Evolutionary conservation across 2,329 filamentous ascomycete species (phyloP).

Genomic region (Purpureocillium takamizusanense): DNA sequence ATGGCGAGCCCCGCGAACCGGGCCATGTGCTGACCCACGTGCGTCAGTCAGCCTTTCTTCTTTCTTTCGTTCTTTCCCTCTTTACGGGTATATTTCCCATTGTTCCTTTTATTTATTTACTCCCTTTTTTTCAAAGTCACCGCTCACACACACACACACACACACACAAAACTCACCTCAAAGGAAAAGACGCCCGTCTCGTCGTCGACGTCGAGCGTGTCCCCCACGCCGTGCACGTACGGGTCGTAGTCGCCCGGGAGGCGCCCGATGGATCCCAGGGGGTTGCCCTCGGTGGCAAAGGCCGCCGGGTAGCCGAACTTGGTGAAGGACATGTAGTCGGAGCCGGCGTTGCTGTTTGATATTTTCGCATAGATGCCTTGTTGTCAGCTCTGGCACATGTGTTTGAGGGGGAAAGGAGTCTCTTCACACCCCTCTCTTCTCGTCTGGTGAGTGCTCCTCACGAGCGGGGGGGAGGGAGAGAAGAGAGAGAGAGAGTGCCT

Average conservation of each 20-base stretch:
- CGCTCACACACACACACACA: too few species aligned
- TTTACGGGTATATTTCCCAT: too few species aligned
- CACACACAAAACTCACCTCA: conserved; percentile 22
- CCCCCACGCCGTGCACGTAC: conserved; percentile 25
- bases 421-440: too few species aligned
- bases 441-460: too few species aligned
- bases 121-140: too few species aligned
- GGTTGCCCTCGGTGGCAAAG: conserved; percentile 29
- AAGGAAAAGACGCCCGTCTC: conserved; percentile 27
- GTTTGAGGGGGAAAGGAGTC: too few species aligned
- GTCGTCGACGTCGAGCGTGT: conserved; percentile 28
- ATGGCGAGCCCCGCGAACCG: conserved; percentile 30
- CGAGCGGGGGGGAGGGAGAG: too few species aligned
- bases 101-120: too few species aligned
- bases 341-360: conserved; percentile 23
- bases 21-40: conserved; percentile 24
- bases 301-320: conserved; percentile 27
- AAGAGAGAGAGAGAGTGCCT: too few species aligned
- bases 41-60: too few species aligned
- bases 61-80: too few species aligned
- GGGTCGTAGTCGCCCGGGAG: conserved; percentile 26
- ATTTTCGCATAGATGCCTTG: background rate
- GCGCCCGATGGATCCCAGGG: conserved; percentile 12
- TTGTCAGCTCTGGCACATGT: too few species aligned
- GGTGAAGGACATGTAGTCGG: conserved; percentile 32